Base-by-base conservation (phyloP, 768 basidiomycete genomes). In the Tremella fuciformis region DNA sequence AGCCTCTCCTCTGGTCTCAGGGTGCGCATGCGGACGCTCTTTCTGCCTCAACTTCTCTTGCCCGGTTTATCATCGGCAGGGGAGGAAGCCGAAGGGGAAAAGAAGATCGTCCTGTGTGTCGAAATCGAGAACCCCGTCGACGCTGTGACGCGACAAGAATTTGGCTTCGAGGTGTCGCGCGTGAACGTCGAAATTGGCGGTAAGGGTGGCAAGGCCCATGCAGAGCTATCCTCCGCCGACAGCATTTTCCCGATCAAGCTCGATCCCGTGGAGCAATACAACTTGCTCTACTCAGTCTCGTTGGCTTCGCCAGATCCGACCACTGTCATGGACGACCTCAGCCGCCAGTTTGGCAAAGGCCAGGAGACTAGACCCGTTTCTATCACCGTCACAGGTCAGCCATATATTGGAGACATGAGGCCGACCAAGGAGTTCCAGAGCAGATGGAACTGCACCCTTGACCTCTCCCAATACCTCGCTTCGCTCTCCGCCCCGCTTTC, bases 1-100 rank as follows among this genome's bases (percentile, higher is more conserved):
- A 81, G 82, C 46, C 87, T 88, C 0, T 85, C 87, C 2, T 88
- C 88, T 24, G 91, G 90, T 2, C 88, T 96, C 76, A 83, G 85
- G 19, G 88, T 96, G 22, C 85, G 91, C 34, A 94, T 94, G 92
- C 83, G 91, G n/a, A 92, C 91, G 0, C 87, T 91, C 4, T 90
- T 92, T 63, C 85, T 93, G 11, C 92, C 92, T 0, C 86, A 89
- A 64, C 83, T 92, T 19, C 80, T 91, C 46, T 78, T 90, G 3
- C 84, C 85, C 13, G 57, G 55, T 2, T 25, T 52, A 19, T 57
- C 57, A 34, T 74, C 77, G 24, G 66, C 72, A 8, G 66, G 79
- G 80, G 83, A 56, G 71, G 82, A 50, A 74, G 79, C 34, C 80
- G 85, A 84, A 62, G 88, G 87, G 51, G 90, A 93, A 74, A 82